Conservation (phyloP, 2,329 filamentous ascomycete species). For the Colletotrichum sp. region DNA sequence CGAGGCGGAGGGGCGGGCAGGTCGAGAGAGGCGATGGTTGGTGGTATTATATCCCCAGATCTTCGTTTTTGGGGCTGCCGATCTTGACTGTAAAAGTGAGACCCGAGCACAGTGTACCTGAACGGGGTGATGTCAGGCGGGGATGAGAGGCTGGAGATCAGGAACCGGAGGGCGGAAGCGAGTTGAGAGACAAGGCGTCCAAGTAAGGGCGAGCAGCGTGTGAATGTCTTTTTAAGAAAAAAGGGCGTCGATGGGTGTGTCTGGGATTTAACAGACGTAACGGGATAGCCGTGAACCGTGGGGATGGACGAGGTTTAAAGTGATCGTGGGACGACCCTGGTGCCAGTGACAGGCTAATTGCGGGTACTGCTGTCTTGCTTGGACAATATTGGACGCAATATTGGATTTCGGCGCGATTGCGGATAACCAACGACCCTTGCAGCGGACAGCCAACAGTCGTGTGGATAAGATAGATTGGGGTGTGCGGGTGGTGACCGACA, state of each 20-base stretch:
- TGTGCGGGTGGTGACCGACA: not conserved
- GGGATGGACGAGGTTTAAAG: constrained; percentile 15
- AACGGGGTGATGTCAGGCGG: constrained; percentile 14
- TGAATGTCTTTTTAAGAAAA: not conserved
- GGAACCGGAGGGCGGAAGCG: not conserved
- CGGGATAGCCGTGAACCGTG: constrained; percentile 16
- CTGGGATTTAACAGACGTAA: not conserved
- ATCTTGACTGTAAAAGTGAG: constrained; percentile 12
- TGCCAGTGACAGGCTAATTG: constrained; percentile 18
- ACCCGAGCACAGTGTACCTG: constrained; percentile 8
- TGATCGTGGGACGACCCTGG: constrained; percentile 18
- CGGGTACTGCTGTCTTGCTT: constrained; percentile 18
- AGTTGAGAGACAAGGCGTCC: not conserved
- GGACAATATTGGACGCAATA: constrained; percentile 21
- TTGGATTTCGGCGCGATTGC: constrained; percentile 20
- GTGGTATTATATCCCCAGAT: constrained; percentile 21
- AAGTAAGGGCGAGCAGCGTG: not conserved
- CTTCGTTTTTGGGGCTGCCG: constrained; percentile 11
- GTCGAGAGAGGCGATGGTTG: not conserved
- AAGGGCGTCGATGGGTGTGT: not conserved
- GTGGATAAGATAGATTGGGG: constrained; percentile 1
- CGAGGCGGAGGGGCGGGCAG: not conserved
- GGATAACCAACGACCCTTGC: constrained; percentile 15
- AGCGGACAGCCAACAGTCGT: not conserved
- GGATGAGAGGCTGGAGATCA: not conserved